phyloP scores from a whole-genome alignment of 768 basidiomycete genomes.

The Boletus rex-veris region DNA sequence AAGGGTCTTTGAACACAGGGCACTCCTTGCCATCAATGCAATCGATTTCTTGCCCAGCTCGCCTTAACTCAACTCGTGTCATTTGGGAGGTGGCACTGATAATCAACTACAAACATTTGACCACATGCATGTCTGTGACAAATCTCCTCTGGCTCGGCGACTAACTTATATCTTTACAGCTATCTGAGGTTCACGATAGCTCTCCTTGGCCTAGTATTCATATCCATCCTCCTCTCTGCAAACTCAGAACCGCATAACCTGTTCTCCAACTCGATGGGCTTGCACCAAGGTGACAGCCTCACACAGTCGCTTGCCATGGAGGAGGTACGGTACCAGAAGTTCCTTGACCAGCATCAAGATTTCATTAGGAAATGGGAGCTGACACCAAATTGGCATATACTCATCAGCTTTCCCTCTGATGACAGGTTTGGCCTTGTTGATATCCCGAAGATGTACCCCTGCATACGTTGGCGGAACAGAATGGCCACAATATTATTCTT shows the following conservation, averaged over 20 bases:
- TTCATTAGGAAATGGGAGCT: constrained; percentile 50
- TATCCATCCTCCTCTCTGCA: constrained; percentile 26
- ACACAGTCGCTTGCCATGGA: constrained; percentile 15
- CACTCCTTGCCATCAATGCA: too few relatives aligned
- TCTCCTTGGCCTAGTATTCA: constrained; percentile 24
- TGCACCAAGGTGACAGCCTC: constrained; percentile 5
- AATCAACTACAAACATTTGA: too few relatives aligned
- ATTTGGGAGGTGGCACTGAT: too few relatives aligned
- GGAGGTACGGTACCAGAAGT: constrained; percentile 37
- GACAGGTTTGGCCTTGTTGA: too few relatives aligned
- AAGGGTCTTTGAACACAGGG: too few relatives aligned
- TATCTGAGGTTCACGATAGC: constrained; percentile 32
- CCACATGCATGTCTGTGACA: too few relatives aligned
- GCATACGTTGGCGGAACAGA: too few relatives aligned
- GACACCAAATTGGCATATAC: constrained; percentile 37
- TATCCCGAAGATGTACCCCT: too few relatives aligned
- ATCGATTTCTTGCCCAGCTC: too few relatives aligned
- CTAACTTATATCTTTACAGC: constrained; percentile 15
- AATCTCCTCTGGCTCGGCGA: too few relatives aligned
- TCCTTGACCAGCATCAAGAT: constrained; percentile 39
- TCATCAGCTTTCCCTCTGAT: constrained; percentile 27
- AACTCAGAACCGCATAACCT: constrained; percentile 15
- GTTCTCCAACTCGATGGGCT: constrained; percentile 1
- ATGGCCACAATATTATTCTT: too few relatives aligned
- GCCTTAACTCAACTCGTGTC: too few relatives aligned